These are phyloP conservation scores for Sporothrix sp. DNA, from an alignment of 2,329 filamentous ascomycete genomes.

Conservation along the genomic window DNA sequence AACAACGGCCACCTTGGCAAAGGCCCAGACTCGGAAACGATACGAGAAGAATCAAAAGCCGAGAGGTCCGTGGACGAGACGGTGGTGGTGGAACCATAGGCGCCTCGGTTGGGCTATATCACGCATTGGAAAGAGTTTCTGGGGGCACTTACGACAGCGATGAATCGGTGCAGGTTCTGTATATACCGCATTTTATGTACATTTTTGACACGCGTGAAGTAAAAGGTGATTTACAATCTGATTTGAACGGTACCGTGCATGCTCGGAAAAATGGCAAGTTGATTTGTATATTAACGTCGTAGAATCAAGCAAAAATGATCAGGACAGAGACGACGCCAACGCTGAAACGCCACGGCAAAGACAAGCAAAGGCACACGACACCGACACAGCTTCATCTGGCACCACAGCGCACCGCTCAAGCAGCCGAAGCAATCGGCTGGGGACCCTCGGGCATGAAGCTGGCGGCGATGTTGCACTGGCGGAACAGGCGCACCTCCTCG, in stretches of 20 bases:
- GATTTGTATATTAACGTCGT: too few species aligned
- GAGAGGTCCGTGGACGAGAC: too few species aligned
- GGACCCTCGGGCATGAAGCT: conserved; percentile 27
- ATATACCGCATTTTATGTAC: too few species aligned
- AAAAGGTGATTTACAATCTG: neutral
- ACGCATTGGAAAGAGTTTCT: neutral
- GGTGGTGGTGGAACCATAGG: too few species aligned
- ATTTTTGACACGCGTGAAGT: too few species aligned
- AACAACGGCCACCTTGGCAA: neutral
- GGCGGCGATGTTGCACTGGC: conserved; percentile 72
- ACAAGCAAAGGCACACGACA: neutral
- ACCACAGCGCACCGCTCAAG: too few species aligned
- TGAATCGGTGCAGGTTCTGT: too few species aligned
- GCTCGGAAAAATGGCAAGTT: too few species aligned
- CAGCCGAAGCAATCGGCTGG: neutral
- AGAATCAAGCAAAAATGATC: neutral
- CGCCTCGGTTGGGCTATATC: too few species aligned
- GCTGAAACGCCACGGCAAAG: neutral
- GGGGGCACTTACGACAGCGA: conserved; percentile 1
- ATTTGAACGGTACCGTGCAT: too few species aligned
- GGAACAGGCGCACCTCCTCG: conserved; percentile 62
- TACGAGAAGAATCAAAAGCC: neutral
- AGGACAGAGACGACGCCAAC: neutral
- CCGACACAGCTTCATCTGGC: too few species aligned
- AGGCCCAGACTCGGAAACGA: neutral